Evolutionary conservation across 2,329 filamentous ascomycete genomes (phyloP).

Genomic region (Elsinoe ampelina): DNA sequence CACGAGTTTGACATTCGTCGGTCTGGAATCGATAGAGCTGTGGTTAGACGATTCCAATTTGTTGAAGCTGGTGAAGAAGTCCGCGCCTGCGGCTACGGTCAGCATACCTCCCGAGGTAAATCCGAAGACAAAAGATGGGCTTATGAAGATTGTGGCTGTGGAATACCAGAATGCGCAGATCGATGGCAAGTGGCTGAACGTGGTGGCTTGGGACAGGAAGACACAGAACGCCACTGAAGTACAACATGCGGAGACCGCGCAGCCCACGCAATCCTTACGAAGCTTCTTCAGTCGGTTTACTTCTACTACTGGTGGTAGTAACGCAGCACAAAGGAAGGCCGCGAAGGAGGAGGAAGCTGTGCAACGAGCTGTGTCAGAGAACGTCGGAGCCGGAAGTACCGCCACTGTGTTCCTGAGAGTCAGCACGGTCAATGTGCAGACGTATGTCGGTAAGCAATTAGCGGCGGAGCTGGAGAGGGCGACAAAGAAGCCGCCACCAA

Average conservation of each 20-base stretch:
- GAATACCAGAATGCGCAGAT: constrained; percentile 84
- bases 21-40: constrained; percentile 76
- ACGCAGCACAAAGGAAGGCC: constrained; percentile 44
- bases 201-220: constrained; percentile 69
- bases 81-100: constrained; percentile 65
- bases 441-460: constrained; percentile 62
- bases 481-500: constrained; percentile 94
- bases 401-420: constrained; percentile 83
- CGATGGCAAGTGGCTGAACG: constrained; percentile 79
- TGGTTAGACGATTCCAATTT: constrained; percentile 83
- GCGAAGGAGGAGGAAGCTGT: constrained; percentile 54
- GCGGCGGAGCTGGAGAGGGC: constrained; percentile 83
- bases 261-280: constrained; percentile 50
- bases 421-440: constrained; percentile 73
- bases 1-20: constrained; percentile 92
- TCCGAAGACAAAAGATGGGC: constrained; percentile 69
- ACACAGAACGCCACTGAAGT: constrained; percentile 5
- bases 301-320: constrained; percentile 41
- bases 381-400: constrained; percentile 59
- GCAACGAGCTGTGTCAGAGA: constrained; percentile 57
- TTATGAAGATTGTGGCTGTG: constrained; percentile 79
- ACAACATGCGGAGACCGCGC: constrained; percentile 17
- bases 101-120: constrained; percentile 70
- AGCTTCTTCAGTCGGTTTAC: constrained; percentile 74
- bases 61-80: constrained; percentile 71